Evolutionary conservation across 1,284 basidiomycete genomes (phyloP).

Genomic region (Anthracocystis setariae): DNA sequence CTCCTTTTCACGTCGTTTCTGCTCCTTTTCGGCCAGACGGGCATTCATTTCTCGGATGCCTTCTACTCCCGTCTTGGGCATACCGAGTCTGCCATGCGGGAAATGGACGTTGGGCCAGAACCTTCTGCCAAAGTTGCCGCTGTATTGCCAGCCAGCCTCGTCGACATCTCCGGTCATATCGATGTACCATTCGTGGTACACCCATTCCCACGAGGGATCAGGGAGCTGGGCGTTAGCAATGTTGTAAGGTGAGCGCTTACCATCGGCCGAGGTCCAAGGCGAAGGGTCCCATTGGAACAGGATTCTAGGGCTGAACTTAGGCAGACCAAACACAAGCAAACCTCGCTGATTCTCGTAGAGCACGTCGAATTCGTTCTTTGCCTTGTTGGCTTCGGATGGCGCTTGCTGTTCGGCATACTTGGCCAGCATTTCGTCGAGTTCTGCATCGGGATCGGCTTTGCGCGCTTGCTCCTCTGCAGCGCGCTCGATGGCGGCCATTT

Average conservation of each 20-base stretch:
- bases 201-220: constrained; percentile 67
- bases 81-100: constrained; percentile 33
- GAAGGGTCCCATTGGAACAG: constrained; percentile 64
- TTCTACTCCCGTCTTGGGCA: constrained; percentile 46
- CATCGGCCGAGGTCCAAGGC: constrained; percentile 57
- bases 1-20: constrained; percentile 48
- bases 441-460: constrained; percentile 37
- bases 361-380: constrained; percentile 62
- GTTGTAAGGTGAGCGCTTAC: constrained; percentile 59
- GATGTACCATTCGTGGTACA: constrained; percentile 64
- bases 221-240: constrained; percentile 65
- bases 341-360: constrained; percentile 66
- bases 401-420: constrained; percentile 50
- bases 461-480: constrained; percentile 25
- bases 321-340: constrained; percentile 62
- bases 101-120: constrained; percentile 50
- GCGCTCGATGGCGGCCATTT: constrained; percentile 35
- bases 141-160: constrained; percentile 67
- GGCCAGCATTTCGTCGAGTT: constrained; percentile 52
- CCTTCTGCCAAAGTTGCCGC: constrained; percentile 57
- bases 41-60: constrained; percentile 54
- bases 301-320: constrained; percentile 63
- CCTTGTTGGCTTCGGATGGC: constrained; percentile 42
- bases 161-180: constrained; percentile 67
- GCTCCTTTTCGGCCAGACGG: constrained; percentile 27